Base-by-base conservation (phyloP, 1,284 basidiomycete genomes). In the Melanopsichium pennsylvanicum region DNA sequence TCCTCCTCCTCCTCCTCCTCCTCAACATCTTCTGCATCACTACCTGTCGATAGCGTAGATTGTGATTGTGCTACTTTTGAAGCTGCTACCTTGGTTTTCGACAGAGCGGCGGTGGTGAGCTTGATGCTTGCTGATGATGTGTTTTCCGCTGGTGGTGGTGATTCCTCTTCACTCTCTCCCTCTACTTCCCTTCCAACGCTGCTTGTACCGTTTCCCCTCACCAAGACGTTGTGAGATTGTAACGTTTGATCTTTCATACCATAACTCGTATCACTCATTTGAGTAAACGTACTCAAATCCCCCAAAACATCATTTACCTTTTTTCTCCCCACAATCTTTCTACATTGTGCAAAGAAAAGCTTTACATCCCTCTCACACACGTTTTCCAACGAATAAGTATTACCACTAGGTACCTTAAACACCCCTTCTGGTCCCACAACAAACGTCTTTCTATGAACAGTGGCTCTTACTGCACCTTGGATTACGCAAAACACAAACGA, bases 331-430 rank as follows among this genome's bases (percentile, higher is more conserved):
- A n/a, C n/a, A n/a, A 46, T 81, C 47, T 91, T 91, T 31, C 93
- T 87, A 1, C 91, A 90, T 83, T 97, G 96, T 0, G 93, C 89
- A 82, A 98, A 98, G 84, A 95, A 95, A 8, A 98, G 82, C 74
- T 87, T 88, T 11, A 89, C 90, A 43, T 90, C 88, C 25, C 91
- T 86, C 36, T 89, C 85, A 16, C 87, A 87, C 19, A 95, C 88
- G 81, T 97, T 97, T 76, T 90, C 86, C 78, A 98, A 91, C 48
- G 87, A 87, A 81, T 98, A 98, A 7, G 86, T 86, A 81, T 98
- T 98, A 23, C 92, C 93, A 90, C 74, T 12, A 2, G 94, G 94
- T 21, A 97, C 89, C 75, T 96, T 85, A 81, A 96, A 95, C 85
- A 89, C 89, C 6, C 89, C 93, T 11, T 91, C 92, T 1, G 89